Conservation (phyloP, 2,329 filamentous ascomycete species). For the Colletotrichum scovillei region DNA sequence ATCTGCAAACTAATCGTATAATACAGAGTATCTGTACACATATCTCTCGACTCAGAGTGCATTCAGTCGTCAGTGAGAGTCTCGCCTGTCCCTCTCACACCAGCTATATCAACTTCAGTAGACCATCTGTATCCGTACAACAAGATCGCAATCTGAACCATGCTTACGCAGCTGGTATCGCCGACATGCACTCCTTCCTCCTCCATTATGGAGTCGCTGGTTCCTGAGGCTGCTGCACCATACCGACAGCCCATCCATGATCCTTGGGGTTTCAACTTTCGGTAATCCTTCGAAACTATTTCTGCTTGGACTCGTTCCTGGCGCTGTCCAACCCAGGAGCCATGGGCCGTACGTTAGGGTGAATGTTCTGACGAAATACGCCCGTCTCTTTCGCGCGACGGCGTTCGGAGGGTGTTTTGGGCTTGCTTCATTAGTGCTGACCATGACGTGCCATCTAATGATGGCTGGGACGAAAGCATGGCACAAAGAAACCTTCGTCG, state of each 20-base stretch:
- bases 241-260: not conserved
- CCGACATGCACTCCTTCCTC: not conserved
- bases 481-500: no score
- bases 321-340: not conserved
- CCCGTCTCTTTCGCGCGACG: not conserved
- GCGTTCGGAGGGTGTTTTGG: not conserved
- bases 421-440: not conserved
- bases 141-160: no score
- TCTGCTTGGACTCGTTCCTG: not conserved
- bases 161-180: not conserved
- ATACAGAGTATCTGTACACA: slow-evolving; percentile 11
- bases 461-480: not conserved
- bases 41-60: not conserved
- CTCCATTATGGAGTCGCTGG: not conserved
- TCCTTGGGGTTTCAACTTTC: not conserved
- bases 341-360: not conserved
- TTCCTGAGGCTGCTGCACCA: not conserved
- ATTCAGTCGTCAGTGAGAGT: not conserved
- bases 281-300: not conserved
- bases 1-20: not conserved
- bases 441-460: not conserved
- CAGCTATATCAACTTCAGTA: no score
- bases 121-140: no score
- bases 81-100: not conserved
- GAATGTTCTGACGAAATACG: not conserved